These are phyloP conservation scores for Dorcoceras hygrometricum DNA, from an alignment of 257 asterid genomes.

Conservation along the genomic window DNA sequence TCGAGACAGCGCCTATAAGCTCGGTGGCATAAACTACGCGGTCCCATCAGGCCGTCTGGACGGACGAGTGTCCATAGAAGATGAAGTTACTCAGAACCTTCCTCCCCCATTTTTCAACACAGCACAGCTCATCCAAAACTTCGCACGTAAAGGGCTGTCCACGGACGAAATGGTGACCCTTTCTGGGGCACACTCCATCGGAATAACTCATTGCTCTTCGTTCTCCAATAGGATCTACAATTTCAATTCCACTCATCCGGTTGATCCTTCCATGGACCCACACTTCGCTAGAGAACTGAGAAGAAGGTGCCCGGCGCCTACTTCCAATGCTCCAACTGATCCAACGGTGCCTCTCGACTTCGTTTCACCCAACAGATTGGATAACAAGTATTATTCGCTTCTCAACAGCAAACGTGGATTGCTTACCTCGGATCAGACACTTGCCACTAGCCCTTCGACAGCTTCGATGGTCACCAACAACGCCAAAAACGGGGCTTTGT, in stretches of 20 bases:
- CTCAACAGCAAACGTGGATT: conserved; percentile 27
- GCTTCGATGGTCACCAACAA: conserved; percentile 25
- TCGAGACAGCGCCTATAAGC: conserved; percentile 47
- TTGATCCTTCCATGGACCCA: conserved; percentile 37
- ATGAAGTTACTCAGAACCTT: conserved; percentile 34
- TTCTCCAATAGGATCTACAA: conserved; percentile 29
- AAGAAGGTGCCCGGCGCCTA: conserved; percentile 15
- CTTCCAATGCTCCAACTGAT: background rate
- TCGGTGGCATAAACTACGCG: conserved; percentile 36
- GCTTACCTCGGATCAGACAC: conserved; percentile 34
- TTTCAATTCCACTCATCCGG: conserved; percentile 22
- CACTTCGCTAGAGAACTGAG: conserved; percentile 22
- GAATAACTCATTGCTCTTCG: conserved; percentile 44
- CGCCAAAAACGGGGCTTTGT: conserved; percentile 20
- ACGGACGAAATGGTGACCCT: conserved; percentile 70
- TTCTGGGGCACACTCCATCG: conserved; percentile 63
- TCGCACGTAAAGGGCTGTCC: conserved; percentile 49
- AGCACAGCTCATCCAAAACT: conserved; percentile 35
- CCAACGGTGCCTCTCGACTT: conserved; percentile 28
- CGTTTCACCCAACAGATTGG: conserved; percentile 38
- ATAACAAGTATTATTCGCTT: conserved; percentile 32
- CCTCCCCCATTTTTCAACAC: conserved; percentile 55
- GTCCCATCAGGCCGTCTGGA: conserved; percentile 62
- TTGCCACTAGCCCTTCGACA: conserved; percentile 27
- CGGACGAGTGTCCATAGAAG: conserved; percentile 35